Base-by-base conservation (phyloP, 129 eudicot genomes). In the Centaurea solstitialis region DNA sequence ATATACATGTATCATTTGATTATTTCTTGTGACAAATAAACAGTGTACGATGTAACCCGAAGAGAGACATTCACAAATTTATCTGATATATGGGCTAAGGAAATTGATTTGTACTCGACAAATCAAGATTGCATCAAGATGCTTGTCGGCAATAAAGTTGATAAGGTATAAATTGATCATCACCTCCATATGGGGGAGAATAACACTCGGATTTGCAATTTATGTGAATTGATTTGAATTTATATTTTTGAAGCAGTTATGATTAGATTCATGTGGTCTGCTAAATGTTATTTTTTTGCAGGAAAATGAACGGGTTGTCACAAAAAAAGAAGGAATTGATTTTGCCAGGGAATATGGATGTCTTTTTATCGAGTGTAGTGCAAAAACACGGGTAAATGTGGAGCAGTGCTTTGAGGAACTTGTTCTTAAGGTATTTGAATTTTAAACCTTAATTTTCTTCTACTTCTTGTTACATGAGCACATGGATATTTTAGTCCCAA, bases 91-190 rank as follows among this genome's bases (percentile, higher is more conserved):
- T 93, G 98, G 98, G 91, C 92, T 69, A 93, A 93, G 73, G 97
- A 93, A 83, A 91, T 93, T 68, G 98, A 91, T 76, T 86, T 91
- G 33, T 91, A 93, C 85, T 93, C 98, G 61, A 93, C 98, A 17
- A 93, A 93, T 83, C 97, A 91, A 86, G 98, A 94, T 68, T 94
- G 98, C 88, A 91, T 94, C 87, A 94, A 94, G 93, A 90, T 94
- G 98, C 94, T 93, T 81, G 98, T 93, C 57, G 98, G 98, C 69
- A 93, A 93, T 87, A 93, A 93, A 93, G 98, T 93, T 85, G 98
- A 93, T 72, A 93, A 93, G 98, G 98, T 93, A 85, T 35, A 13
- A 33, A 23, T 76, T 22, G 41, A 57, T 45, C 17, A 43, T 72
- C 70, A 76, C 65, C 37, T 61, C 45, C 39, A 53, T 24, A 76